Conservation (phyloP, 495 filamentous ascomycete genomes). For the Aspergillus conjunctus region DNA sequence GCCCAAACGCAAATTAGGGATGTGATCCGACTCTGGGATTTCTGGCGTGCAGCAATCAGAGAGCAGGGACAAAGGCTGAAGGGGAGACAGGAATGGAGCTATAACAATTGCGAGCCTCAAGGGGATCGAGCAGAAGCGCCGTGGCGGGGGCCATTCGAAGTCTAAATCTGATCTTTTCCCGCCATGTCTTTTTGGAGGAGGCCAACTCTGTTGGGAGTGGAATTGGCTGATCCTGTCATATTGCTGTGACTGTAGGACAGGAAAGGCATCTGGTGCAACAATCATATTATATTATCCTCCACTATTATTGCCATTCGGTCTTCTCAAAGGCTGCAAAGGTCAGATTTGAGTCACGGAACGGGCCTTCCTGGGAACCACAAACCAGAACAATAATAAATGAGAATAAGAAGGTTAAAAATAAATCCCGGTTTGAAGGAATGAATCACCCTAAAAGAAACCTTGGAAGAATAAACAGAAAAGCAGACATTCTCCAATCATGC, state of each 20-base stretch:
- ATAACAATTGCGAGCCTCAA: constrained; percentile 12
- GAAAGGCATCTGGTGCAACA: too few relatives aligned
- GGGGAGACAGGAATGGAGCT: constrained; percentile 6
- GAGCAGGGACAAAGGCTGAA: constrained; percentile 4
- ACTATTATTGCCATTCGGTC: too few relatives aligned
- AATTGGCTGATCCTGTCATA: too few relatives aligned
- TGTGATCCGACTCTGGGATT: constrained; percentile 17
- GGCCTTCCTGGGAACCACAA: too few relatives aligned
- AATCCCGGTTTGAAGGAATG: background rate
- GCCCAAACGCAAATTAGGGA: background rate
- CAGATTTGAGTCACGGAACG: too few relatives aligned
- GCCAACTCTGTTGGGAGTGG: too few relatives aligned
- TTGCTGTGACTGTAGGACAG: too few relatives aligned
- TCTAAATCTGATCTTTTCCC: constrained; percentile 10
- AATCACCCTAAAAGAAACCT: background rate
- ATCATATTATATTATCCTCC: too few relatives aligned
- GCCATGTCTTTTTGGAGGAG: background rate
- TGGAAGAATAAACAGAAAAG: background rate
- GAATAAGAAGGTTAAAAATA: background rate
- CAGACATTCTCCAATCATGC: constrained; percentile 4
- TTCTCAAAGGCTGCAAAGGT: too few relatives aligned
- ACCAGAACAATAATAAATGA: too few relatives aligned
- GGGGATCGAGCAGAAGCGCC: constrained; percentile 25
- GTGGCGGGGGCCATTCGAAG: constrained; percentile 25
- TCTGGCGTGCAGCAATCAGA: constrained; percentile 14